phyloP scores from a whole-genome alignment of 257 asterid species.

The Haberlea rhodopensis region DNA sequence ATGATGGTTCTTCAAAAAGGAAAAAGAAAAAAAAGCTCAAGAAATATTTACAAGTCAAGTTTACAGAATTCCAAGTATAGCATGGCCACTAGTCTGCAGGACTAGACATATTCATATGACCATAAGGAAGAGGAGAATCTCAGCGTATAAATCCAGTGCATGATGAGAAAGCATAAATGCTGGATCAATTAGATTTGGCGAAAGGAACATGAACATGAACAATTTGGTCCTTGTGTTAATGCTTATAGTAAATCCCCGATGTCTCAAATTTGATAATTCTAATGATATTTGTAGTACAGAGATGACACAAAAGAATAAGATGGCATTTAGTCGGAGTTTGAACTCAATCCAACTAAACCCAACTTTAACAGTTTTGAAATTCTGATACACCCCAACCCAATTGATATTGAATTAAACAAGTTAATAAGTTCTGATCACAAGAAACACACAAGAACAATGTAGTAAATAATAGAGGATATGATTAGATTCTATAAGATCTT shows the following conservation, averaged over 20 bases:
- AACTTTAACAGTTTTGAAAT: too few relatives aligned
- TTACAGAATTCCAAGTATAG: neutral
- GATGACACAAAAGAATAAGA: neutral
- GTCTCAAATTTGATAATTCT: neutral
- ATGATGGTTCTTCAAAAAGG: neutral
- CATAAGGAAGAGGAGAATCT: too few relatives aligned
- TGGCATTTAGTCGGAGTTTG: neutral
- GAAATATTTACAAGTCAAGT: too few relatives aligned
- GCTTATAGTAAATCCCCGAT: neutral
- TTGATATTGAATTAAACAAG: too few relatives aligned
- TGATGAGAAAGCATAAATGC: neutral
- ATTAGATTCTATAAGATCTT: too few relatives aligned
- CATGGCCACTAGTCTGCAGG: neutral
- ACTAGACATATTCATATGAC: too few relatives aligned
- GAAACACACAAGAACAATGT: too few relatives aligned
- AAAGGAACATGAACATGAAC: neutral
- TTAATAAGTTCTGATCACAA: too few relatives aligned
- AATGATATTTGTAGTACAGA: neutral
- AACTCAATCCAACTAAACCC: neutral
- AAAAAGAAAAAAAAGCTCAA: neutral
- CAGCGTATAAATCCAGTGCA: neutral
- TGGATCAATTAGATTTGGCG: neutral
- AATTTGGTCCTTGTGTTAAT: neutral
- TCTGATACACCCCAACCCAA: too few relatives aligned
- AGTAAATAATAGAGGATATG: too few relatives aligned